Evolutionary conservation across 441 rosid genomes (phyloP).

Genomic region (Erysimum cheiri): DNA sequence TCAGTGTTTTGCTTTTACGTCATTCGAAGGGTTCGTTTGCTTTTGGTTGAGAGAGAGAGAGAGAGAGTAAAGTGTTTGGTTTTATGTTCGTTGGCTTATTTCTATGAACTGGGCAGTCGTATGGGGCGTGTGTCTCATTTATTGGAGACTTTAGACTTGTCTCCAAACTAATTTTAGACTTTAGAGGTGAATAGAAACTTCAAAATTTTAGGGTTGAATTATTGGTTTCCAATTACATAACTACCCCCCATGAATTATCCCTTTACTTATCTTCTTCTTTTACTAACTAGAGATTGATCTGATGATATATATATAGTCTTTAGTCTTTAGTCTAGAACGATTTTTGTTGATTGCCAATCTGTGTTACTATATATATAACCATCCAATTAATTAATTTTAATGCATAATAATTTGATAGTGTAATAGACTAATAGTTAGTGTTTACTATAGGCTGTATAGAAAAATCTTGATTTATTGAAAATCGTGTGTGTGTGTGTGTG

Average conservation of each 20-base stretch:
- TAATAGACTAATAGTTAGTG: constrained; percentile 10
- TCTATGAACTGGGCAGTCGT: not conserved
- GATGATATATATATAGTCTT: not conserved
- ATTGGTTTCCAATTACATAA: not conserved
- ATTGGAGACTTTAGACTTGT: constrained; percentile 34
- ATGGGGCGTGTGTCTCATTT: constrained; percentile 33
- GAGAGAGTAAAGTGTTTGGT: constrained; percentile 39
- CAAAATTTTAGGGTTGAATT: not conserved
- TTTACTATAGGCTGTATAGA: not conserved
- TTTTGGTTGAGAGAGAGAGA: constrained; percentile 39
- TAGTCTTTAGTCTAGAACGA: not conserved
- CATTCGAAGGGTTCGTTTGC: constrained; percentile 45
- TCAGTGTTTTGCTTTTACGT: constrained; percentile 58
- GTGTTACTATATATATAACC: not conserved
- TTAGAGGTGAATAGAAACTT: constrained; percentile 8
- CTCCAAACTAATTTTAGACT: constrained; percentile 10
- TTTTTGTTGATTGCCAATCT: no score
- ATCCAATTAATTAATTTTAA: not conserved
- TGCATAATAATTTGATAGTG: not conserved
- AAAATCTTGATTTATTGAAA: not conserved
- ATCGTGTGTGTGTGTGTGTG: not conserved
- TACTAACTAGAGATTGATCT: not conserved
- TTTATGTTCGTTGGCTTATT: constrained; percentile 46
- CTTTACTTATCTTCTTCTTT: not conserved
- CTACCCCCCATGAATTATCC: not conserved